Evolutionary conservation across 73 alveolate species (phyloP).

Genomic region (Symbiodinium natans): DNA sequence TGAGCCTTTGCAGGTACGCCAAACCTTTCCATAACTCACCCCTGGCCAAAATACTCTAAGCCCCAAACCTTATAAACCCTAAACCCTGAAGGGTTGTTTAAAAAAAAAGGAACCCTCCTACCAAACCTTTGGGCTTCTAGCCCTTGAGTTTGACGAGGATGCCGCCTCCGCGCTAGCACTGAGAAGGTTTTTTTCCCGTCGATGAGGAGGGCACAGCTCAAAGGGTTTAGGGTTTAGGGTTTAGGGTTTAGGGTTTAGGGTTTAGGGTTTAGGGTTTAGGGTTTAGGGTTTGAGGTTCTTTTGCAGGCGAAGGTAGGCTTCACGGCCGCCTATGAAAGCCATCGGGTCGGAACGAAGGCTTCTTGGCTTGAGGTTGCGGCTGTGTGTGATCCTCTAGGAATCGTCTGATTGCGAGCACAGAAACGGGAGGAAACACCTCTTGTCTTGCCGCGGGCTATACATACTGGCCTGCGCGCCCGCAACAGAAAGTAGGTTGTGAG

Average conservation of each 20-base stretch:
- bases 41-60: too few species aligned
- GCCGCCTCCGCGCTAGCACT: conserved; percentile 10
- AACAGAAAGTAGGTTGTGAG: neutral
- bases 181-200: neutral
- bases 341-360: too few species aligned
- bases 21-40: too few species aligned
- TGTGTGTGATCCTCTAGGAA: too few species aligned
- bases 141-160: neutral
- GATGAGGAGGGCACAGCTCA: too few species aligned
- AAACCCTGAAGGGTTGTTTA: neutral
- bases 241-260: neutral
- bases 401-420: neutral
- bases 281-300: neutral
- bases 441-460: conserved; percentile 3
- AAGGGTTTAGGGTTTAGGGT: too few species aligned
- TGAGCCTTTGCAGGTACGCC: too few species aligned
- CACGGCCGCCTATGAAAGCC: too few species aligned
- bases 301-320: neutral
- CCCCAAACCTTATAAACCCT: neutral
- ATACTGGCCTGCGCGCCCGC: neutral
- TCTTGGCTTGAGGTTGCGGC: too few species aligned
- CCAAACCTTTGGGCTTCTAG: neutral
- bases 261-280: neutral
- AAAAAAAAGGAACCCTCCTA: too few species aligned
- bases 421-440: conserved; percentile 12